Percentiles rank a stretch among this genome's conserved stretches.
phyloP scores from a whole-genome alignment of 176 grass and related monocot species.

The Hyparrhenia diplandra region DNA sequence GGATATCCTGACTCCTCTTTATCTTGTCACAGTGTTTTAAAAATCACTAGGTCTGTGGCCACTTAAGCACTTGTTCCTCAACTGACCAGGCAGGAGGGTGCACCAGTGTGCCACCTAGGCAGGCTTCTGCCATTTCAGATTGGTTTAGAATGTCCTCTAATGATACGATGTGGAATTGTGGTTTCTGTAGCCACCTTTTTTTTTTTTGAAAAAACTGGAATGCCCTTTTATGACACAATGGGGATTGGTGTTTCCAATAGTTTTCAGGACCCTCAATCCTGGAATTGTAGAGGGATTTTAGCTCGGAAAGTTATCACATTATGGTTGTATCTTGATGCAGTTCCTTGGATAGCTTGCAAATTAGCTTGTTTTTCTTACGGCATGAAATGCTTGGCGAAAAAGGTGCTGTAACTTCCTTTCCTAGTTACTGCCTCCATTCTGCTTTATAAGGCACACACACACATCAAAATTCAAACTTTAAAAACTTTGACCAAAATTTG shows the following conservation, averaged over 20 bases:
- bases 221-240: background rate
- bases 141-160: background rate
- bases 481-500: background rate
- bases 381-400: background rate
- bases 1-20: background rate
- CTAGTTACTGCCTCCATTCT: background rate
- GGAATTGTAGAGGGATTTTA: background rate
- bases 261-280: background rate
- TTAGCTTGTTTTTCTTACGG: background rate
- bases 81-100: background rate
- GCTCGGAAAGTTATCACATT: background rate
- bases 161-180: background rate
- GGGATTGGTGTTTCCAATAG: background rate
- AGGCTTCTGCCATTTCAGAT: background rate
- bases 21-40: background rate
- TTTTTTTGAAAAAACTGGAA: background rate
- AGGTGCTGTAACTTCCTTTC: constrained; percentile 1
- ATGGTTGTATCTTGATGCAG: background rate
- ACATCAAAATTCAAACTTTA: background rate
- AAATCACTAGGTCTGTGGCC: background rate
- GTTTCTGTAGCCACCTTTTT: background rate
- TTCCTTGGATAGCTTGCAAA: background rate
- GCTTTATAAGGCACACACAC: background rate
- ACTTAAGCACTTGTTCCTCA: background rate
- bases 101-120: background rate